phyloP scores from a whole-genome alignment of 768 basidiomycete species.

The Austroboletus eburneus region DNA sequence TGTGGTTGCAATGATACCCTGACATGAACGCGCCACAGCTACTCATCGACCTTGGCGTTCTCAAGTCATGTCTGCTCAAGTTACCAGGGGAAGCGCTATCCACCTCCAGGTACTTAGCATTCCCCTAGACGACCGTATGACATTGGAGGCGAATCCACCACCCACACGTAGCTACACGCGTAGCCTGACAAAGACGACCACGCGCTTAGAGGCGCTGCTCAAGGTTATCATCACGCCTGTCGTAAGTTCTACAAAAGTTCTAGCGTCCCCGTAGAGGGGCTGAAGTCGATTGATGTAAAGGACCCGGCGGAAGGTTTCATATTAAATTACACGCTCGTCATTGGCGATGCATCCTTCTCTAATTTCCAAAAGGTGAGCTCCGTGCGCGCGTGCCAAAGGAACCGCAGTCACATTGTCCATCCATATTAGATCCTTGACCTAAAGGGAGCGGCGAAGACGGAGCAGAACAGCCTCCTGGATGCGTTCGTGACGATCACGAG shows the following conservation, averaged over 20 bases:
- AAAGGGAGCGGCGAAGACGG: conserved; percentile 82
- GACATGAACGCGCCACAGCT: conserved; percentile 43
- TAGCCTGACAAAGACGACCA: conserved; percentile 74
- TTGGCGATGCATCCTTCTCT: conserved; percentile 91
- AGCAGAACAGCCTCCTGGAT: conserved; percentile 89
- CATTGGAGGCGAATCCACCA: conserved; percentile 10
- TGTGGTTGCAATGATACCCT: neutral
- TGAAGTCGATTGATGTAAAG: conserved; percentile 33
- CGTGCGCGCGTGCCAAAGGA: neutral
- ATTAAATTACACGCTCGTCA: conserved; percentile 89
- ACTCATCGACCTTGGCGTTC: conserved; percentile 82
- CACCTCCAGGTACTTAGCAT: conserved; percentile 47
- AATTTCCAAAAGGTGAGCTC: conserved; percentile 94
- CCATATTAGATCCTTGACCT: conserved; percentile 80
- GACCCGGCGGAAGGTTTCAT: conserved; percentile 94
- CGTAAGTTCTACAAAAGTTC: conserved; percentile 40
- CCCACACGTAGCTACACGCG: conserved; percentile 63
- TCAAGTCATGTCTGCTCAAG: conserved; percentile 79
- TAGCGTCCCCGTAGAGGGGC: neutral
- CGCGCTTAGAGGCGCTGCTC: conserved; percentile 83
- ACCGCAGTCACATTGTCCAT: conserved; percentile 9
- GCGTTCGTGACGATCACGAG: conserved; percentile 91
- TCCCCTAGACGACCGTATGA: neutral
- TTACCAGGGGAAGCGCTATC: conserved; percentile 71
- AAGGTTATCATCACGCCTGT: conserved; percentile 95